Evolutionary conservation across 2,329 filamentous ascomycete species (phyloP), one percentile per base, ranked within the genome.

Genomic region (Microcyclosporella mali): DNA sequence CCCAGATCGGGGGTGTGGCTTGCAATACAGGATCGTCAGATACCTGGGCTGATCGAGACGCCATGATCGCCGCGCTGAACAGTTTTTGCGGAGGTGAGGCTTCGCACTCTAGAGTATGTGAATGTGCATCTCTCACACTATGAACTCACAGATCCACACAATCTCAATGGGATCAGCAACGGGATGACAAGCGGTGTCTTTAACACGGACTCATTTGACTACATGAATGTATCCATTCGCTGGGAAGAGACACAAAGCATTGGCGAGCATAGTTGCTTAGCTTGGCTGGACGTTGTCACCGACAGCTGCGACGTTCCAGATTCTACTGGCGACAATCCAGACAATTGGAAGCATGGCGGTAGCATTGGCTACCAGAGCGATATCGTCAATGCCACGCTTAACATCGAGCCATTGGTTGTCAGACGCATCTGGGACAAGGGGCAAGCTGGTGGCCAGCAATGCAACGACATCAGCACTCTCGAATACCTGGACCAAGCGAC

Each of bases 301-400:
- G 43, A 46, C 30, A 30, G 33, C 9, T 42, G 39, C 29, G 21
- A 38, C 14, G 30, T 42, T 8, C 41, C 36, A n/a, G 16, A 33
- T 2, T 15, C 32, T 8, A 16, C 17, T 2, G 12, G 11, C 4
- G n/a, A n/a, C 19, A 25, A 25, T 25, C 21, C 21, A 9, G 21
- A 25, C 9, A 46, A 46, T 29, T n/a, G 25, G n/a, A 41, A 46
- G 19, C 39, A 42, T 12, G 43, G 43, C 11, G 43, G 43, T 8
- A 42, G 21, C 8, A 42, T 42, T 28, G 39, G 19, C 8, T 42
- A 31, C n/a, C 16, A 35, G 3, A 33, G 27, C 30, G n/a, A 19
- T 8, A 21, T 15, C 11, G 18, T 40, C 8, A 38, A 44, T 30
- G 43, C 43, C 6, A 46, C 38, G 2, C 14, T 42, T 0, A 42